These are phyloP conservation scores for Candida sithepensis DNA, from an alignment of 805 yeast species.

Conservation along the genomic window DNA sequence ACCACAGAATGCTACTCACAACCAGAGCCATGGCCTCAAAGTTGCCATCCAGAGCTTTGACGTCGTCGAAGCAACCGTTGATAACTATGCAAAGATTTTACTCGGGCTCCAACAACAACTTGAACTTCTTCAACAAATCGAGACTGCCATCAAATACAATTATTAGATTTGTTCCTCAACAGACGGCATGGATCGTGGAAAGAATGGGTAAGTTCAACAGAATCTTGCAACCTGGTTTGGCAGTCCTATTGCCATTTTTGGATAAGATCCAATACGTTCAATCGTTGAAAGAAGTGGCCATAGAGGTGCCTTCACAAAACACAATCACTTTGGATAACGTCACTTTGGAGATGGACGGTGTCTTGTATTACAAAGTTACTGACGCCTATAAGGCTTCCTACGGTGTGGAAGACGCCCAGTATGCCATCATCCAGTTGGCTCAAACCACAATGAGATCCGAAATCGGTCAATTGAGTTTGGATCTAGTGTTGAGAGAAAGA, in stretches of 20 bases:
- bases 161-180: constrained; percentile 81
- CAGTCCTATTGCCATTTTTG: constrained; percentile 65
- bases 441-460: constrained; percentile 91
- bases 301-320: constrained; percentile 78
- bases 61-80: not conserved
- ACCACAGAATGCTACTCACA: not conserved
- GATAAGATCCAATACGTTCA: constrained; percentile 81
- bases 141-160: constrained; percentile 72
- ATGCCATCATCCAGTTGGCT: constrained; percentile 80
- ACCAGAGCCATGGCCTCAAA: not conserved
- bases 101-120: constrained; percentile 10
- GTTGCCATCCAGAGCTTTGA: not conserved
- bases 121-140: constrained; percentile 25
- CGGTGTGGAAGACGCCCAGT: constrained; percentile 85
- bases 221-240: constrained; percentile 72
- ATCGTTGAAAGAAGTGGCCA: constrained; percentile 77
- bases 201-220: constrained; percentile 82
- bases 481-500: constrained; percentile 74
- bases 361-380: constrained; percentile 68
- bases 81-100: constrained; percentile 4
- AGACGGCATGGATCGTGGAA: constrained; percentile 87
- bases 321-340: constrained; percentile 88
- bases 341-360: constrained; percentile 80
- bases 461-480: constrained; percentile 78
- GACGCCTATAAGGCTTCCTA: constrained; percentile 85